A percentile compares a stretch with the other conserved stretches of the same genome.
phyloP scores from a whole-genome alignment of 805 yeast genomes.

The Suhomyces prunicola region DNA sequence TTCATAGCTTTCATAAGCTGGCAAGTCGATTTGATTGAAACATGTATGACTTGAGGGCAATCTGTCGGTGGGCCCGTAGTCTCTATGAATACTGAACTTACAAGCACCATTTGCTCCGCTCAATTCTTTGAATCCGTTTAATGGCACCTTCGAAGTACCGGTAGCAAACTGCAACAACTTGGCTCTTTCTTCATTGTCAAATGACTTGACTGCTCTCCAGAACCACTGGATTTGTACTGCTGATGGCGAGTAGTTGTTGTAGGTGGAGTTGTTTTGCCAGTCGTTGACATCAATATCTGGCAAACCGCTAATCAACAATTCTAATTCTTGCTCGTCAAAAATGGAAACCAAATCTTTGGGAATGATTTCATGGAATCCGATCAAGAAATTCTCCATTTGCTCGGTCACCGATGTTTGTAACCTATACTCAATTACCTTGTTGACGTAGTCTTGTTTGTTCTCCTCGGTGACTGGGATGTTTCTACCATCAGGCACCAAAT shows the following conservation, averaged over 20 bases:
- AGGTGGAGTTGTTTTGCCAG: constrained; percentile 84
- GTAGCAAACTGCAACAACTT: constrained; percentile 92
- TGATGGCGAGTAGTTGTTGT: constrained; percentile 76
- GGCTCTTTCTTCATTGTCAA: constrained; percentile 91
- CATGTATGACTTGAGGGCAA: constrained; percentile 96
- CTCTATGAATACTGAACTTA: constrained; percentile 86
- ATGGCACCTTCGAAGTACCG: constrained; percentile 94
- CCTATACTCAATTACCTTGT: constrained; percentile 80
- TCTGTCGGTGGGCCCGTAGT: constrained; percentile 79
- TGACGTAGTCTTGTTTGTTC: constrained; percentile 87
- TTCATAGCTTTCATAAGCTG: constrained; percentile 88
- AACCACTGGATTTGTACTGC: constrained; percentile 93
- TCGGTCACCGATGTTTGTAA: constrained; percentile 78
- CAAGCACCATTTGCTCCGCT: constrained; percentile 84
- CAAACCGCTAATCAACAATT: constrained; percentile 85
- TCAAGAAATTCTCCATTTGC: constrained; percentile 80
- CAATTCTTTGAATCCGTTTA: constrained; percentile 87
- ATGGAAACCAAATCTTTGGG: constrained; percentile 79
- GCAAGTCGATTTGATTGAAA: constrained; percentile 90
- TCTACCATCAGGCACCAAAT: constrained; percentile 77
- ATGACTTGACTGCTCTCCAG: constrained; percentile 96
- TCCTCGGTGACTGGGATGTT: constrained; percentile 84
- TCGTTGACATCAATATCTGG: constrained; percentile 96
- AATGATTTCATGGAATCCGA: constrained; percentile 88
- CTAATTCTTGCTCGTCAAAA: constrained; percentile 94